These are phyloP conservation scores for Pontederia crassipes DNA, from an alignment of 176 grass and related monocot genomes.

Conservation along the genomic window DNA sequence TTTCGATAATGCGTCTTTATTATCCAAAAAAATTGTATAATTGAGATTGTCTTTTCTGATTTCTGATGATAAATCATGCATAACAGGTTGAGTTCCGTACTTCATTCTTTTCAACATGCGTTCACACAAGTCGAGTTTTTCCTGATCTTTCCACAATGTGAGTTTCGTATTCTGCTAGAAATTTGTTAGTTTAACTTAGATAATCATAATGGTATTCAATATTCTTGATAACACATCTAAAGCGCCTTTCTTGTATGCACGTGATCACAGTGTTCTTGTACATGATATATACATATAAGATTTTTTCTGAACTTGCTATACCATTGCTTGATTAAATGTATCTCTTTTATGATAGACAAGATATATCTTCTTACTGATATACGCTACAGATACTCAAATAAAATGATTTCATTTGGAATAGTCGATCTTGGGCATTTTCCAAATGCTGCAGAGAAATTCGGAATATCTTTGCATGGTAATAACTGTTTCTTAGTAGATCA, in stretches of 20 bases:
- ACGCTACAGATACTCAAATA: slow-evolving; percentile 71
- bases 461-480: slow-evolving; percentile 81
- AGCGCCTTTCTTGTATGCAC: no score
- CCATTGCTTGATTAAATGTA: neutral
- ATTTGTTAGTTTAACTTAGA: neutral
- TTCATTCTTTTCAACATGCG: slow-evolving; percentile 65
- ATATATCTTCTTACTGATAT: neutral
- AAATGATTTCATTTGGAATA: slow-evolving; percentile 89
- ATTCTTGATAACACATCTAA: neutral
- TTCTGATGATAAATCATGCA: slow-evolving; percentile 4
- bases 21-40: neutral
- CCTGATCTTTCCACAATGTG: slow-evolving; percentile 84
- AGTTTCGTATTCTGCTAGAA: slow-evolving; percentile 17
- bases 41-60: slow-evolving; percentile 7
- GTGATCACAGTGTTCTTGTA: no score
- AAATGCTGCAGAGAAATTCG: slow-evolving; percentile 84
- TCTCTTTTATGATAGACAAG: neutral
- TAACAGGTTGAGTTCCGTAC: slow-evolving; percentile 83
- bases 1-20: neutral
- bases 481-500: neutral
- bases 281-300: no score
- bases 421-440: slow-evolving; percentile 97
- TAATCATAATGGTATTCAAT: neutral
- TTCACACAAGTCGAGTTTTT: slow-evolving; percentile 59
- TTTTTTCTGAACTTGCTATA: no score